Conservation (phyloP, 1,284 basidiomycete species). For the Rhodotorula sp. region DNA sequence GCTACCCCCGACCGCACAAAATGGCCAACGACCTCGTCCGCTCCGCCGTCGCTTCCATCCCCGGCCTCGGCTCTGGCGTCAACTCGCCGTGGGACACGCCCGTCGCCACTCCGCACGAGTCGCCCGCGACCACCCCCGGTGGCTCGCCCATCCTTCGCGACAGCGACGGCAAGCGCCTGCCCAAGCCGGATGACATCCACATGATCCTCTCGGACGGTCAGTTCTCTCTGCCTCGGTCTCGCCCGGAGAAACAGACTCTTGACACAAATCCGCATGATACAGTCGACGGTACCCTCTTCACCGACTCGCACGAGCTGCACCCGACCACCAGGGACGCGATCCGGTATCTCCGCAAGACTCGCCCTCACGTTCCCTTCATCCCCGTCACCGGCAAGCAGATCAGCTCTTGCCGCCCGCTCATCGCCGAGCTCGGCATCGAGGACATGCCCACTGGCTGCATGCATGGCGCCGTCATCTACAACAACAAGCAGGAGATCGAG, state of each 20-base stretch:
- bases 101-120: conserved; percentile 33
- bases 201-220: conserved; percentile 40
- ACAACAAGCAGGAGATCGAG: conserved; percentile 41
- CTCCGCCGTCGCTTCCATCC: conserved; percentile 26
- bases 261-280: background rate
- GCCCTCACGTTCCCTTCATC: conserved; percentile 41
- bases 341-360: conserved; percentile 36
- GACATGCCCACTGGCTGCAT: conserved; percentile 37
- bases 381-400: conserved; percentile 44
- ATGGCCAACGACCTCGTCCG: conserved; percentile 17
- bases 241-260: background rate
- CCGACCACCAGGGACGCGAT: conserved; percentile 34
- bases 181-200: conserved; percentile 36
- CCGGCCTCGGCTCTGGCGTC: conserved; percentile 11
- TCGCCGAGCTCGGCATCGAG: conserved; percentile 30
- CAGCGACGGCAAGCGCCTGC: conserved; percentile 24
- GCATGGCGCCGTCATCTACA: conserved; percentile 43
- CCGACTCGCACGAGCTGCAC: conserved; percentile 42
- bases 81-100: conserved; percentile 37
- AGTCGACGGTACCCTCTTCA: conserved; percentile 44
- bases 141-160: conserved; percentile 19
- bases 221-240: background rate
- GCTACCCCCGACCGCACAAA: background rate
- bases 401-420: conserved; percentile 37
- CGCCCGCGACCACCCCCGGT: conserved; percentile 30